These are phyloP conservation scores for Ophiostoma himal-ulmi DNA, from an alignment of 2,329 filamentous ascomycete species.

Conservation along the genomic window DNA sequence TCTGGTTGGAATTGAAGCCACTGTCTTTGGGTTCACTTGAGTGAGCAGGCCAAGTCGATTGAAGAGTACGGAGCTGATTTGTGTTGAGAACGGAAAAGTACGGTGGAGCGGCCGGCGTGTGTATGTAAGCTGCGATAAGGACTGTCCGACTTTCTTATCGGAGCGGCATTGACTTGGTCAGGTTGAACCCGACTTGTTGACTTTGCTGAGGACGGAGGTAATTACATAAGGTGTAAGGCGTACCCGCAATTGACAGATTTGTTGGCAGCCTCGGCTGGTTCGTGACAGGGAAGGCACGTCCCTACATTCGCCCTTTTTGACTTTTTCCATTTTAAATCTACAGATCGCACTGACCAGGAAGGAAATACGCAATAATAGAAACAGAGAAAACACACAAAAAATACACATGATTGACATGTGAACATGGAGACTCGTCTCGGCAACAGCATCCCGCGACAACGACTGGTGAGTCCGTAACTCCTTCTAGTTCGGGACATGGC, in stretches of 20 bases:
- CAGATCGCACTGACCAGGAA: neutral
- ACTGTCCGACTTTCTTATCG: neutral
- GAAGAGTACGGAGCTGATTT: neutral
- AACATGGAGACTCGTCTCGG: constrained; percentile 10
- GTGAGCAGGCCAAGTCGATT: neutral
- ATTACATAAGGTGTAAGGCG: constrained; percentile 8
- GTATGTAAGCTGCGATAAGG: constrained; percentile 2
- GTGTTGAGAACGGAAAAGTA: neutral
- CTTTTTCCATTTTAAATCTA: neutral
- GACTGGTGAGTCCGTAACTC: neutral
- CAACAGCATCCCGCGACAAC: neutral
- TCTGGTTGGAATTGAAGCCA: neutral
- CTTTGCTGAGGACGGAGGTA: neutral
- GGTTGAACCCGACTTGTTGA: constrained; percentile 3
- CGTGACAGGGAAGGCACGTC: constrained; percentile 2
- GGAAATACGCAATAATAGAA: neutral
- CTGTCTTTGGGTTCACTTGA: neutral
- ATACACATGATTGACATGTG: neutral
- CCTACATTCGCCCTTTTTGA: neutral
- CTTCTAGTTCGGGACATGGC: neutral
- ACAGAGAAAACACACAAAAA: neutral
- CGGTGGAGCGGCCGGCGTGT: neutral
- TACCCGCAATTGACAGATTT: constrained; percentile 6
- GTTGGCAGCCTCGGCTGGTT: constrained; percentile 21
- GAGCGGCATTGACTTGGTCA: neutral